Evolutionary conservation across 2,329 filamentous ascomycete genomes (phyloP), one percentile per base, ranked within the genome.

Genomic region (Alternaria gansuensis): DNA sequence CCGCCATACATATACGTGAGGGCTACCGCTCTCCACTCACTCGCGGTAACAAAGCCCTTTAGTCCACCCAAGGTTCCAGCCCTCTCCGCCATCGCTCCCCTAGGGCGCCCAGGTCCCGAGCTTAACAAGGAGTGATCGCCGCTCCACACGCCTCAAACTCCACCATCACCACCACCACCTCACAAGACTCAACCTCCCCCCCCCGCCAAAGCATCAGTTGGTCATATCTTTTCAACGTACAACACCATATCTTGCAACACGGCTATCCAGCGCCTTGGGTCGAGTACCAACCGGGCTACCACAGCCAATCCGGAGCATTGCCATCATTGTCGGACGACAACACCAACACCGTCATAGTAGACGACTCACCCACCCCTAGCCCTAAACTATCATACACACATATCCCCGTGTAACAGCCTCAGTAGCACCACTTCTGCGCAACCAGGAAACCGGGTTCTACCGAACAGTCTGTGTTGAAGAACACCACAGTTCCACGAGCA

Each of bases 91-190:
- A 77, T 80, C 75, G 75, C 75, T 75, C 69, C 73, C 64, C 72
- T 77, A 73, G 74, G 71, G 74, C 77, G 75, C 69, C 78, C 79
- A 77, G 75, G 73, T 77, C 75, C 75, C 77, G 77, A 80, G 78
- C 79, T 81, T 81, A 81, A 81, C 79, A 81, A 80, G 79, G 78
- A 67, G 67, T 41, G 80, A 82, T 82, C 80, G 80, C 77, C 80
- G 73, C 76, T 75, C 68, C 72, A 64, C 70, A 67, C 72, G 74
- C 73, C 73, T 73, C 71, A 69, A 64, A 71, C 72, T 73, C 69
- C 75, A 72, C 75, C 71, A 73, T 59, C 66, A 66, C 31, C 71
- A 73, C 60, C 66, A 66, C 31, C 60, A 69, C 52, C 61, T 63
- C 63, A 66, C 61, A 61, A 65, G 60, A 61, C 62, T 66, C 57